Percentiles rank a stretch among this genome's conserved stretches.
phyloP scores from a whole-genome alignment of 768 basidiomycete species.

The Rhizopogon vesiculosus region DNA sequence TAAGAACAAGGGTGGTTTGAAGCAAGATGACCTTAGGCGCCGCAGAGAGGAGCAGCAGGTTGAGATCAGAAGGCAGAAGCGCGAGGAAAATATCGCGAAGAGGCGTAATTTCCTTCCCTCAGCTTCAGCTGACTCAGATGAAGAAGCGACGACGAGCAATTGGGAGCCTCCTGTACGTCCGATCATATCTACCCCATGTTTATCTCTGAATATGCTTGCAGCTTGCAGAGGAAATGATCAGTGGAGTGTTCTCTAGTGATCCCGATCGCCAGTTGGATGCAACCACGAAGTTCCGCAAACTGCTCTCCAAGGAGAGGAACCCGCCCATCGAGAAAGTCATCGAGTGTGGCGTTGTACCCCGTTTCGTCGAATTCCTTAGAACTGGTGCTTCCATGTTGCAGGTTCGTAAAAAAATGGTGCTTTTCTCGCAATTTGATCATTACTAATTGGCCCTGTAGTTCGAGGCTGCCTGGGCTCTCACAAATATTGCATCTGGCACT shows the following conservation, averaged over 20 bases:
- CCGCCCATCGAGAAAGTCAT: constrained; percentile 99
- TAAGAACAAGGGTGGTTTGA: constrained; percentile 87
- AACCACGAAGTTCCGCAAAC: constrained; percentile 97
- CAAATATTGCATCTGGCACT: constrained; percentile 97
- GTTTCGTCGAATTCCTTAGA: constrained; percentile 93
- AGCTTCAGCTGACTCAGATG: constrained; percentile 81
- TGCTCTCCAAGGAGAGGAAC: constrained; percentile 99
- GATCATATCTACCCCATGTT: constrained; percentile 9
- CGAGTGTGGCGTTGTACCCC: constrained; percentile 93
- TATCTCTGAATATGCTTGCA: constrained; percentile 24
- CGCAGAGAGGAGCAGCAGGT: constrained; percentile 98
- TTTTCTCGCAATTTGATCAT: constrained; percentile 4
- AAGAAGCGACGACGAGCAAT: constrained; percentile 62
- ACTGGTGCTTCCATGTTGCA: constrained; percentile 81
- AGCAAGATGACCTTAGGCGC: constrained; percentile 90
- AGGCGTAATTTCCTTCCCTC: constrained; percentile 88
- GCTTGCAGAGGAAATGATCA: constrained; percentile 90
- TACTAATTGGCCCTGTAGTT: constrained; percentile 47
- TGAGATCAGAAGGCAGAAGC: constrained; percentile 96
- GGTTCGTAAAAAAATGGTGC: constrained; percentile 35
- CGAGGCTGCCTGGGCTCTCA: constrained; percentile 97
- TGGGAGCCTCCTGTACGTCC: constrained; percentile 73
- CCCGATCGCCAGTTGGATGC: constrained; percentile 91
- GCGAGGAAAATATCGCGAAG: constrained; percentile 98
- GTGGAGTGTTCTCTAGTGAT: constrained; percentile 89